phyloP scores from a whole-genome alignment of 306 rosid genomes.

The Ziziphus jujuba region DNA sequence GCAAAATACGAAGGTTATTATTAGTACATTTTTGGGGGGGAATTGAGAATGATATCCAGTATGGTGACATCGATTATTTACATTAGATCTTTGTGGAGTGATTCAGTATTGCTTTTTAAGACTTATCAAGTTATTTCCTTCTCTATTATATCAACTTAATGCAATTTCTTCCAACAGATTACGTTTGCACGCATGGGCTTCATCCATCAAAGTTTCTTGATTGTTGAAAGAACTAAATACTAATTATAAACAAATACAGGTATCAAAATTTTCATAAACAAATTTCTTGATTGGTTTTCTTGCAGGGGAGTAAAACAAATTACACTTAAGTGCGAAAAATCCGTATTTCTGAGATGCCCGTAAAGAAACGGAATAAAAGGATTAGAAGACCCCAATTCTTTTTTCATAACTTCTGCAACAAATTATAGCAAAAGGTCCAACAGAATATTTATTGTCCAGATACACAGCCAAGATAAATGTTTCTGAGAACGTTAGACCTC shows the following conservation, averaged over 20 bases:
- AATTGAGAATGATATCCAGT: not conserved
- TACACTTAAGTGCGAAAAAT: not conserved
- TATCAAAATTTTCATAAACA: too few relatives aligned
- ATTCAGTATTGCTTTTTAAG: too few relatives aligned
- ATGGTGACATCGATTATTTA: too few relatives aligned
- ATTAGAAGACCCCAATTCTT: conserved; percentile 8
- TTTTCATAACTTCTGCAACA: not conserved
- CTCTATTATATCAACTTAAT: too few relatives aligned
- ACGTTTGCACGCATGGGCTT: too few relatives aligned
- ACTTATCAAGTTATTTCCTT: too few relatives aligned
- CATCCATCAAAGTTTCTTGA: too few relatives aligned
- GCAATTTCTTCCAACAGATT: too few relatives aligned
- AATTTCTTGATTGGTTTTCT: not conserved
- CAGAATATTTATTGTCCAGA: conserved; percentile 31
- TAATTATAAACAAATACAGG: too few relatives aligned
- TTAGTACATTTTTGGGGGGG: too few relatives aligned
- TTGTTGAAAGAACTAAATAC: too few relatives aligned
- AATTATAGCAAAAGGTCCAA: conserved; percentile 4
- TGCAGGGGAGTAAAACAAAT: not conserved
- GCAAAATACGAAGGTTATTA: not conserved
- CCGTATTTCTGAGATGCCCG: not conserved
- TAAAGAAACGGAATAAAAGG: not conserved
- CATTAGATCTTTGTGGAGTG: too few relatives aligned
- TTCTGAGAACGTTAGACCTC: conserved; percentile 1
- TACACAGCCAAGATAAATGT: conserved; percentile 31